These are phyloP conservation scores for Poa annua DNA, from an alignment of 176 grass and related monocot species.

Conservation along the genomic window DNA sequence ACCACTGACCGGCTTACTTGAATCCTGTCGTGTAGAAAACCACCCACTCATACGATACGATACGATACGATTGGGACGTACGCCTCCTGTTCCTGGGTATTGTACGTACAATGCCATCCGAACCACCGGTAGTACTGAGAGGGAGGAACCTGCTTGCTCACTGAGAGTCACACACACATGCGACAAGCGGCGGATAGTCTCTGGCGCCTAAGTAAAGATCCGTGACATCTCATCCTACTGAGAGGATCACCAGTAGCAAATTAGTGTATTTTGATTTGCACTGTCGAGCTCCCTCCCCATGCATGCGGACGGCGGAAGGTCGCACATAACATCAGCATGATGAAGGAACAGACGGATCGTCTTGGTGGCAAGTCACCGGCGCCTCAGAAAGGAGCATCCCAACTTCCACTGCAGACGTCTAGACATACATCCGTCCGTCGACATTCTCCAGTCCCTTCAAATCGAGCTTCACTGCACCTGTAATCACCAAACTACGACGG, in stretches of 20 bases:
- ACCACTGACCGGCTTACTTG: neutral
- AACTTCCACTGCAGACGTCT: neutral
- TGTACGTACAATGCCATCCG: neutral
- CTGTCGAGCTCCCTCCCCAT: no score
- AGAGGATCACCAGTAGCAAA: no score
- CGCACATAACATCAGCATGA: constrained; percentile 9
- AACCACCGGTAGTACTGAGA: constrained; percentile 14
- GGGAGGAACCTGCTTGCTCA: no score
- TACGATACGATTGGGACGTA: constrained; percentile 37
- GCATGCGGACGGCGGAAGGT: no score
- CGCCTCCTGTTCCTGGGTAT: constrained; percentile 13
- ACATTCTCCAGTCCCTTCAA: neutral
- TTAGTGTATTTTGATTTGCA: no score
- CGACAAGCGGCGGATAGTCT: no score
- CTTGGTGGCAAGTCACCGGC: constrained; percentile 35
- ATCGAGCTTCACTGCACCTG: neutral
- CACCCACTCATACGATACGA: neutral
- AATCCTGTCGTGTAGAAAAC: neutral
- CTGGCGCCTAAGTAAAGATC: no score
- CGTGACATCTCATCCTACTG: no score
- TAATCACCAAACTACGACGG: neutral
- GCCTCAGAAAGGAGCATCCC: constrained; percentile 31
- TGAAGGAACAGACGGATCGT: neutral
- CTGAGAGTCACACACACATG: no score
- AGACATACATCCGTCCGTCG: neutral